Percentiles rank a stretch among this genome's conserved stretches.
Evolutionary conservation across 768 basidiomycete genomes (phyloP).

Genomic region (Xerocomellus dryophilus): DNA sequence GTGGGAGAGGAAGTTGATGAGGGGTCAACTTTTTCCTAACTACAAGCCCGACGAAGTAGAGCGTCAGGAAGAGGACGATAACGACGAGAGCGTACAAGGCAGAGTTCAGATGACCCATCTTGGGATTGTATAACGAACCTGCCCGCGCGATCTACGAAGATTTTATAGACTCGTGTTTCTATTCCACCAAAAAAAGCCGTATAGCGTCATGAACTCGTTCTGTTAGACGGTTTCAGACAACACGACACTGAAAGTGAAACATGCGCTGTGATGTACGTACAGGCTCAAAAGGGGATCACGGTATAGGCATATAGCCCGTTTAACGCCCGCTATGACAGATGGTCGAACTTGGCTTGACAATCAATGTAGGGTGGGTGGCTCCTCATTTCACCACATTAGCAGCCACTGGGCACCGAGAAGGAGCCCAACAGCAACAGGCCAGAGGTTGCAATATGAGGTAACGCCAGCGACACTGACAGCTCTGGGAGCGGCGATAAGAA

Average conservation of each 20-base stretch:
- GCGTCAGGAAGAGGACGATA: background rate
- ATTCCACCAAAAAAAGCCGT: background rate
- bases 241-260: conserved; percentile 2
- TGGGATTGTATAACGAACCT: background rate
- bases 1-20: conserved; percentile 24
- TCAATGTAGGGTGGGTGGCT: no score
- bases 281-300: background rate
- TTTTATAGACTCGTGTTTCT: conserved; percentile 5
- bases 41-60: conserved; percentile 1
- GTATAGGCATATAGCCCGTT: no score
- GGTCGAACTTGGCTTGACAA: no score
- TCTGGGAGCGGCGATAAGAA: no score
- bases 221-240: conserved; percentile 5
- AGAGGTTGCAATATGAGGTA: no score
- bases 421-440: no score
- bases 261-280: background rate
- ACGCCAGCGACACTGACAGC: no score
- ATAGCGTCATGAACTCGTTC: background rate
- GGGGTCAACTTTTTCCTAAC: conserved; percentile 9
- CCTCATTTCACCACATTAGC: no score
- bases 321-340: no score
- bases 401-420: no score
- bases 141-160: background rate
- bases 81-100: background rate
- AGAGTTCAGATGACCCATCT: conserved; percentile 4